phyloP scores from a whole-genome alignment of 73 alveolate species.

The Stentor coeruleus region DNA sequence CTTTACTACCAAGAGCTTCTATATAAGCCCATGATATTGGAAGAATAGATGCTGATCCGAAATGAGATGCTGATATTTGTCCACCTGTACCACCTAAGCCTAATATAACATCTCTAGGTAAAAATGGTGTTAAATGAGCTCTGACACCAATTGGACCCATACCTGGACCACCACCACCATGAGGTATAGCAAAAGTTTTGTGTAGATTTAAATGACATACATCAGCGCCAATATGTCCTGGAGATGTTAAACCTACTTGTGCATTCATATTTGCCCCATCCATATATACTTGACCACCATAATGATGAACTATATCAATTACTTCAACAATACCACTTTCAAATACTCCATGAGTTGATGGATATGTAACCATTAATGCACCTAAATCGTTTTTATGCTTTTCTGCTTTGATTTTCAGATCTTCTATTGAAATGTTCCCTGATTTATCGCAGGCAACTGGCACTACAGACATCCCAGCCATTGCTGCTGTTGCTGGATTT shows the following conservation, averaged over 20 bases:
- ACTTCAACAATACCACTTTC: slow-evolving; percentile 74
- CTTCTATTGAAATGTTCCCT: slow-evolving; percentile 45
- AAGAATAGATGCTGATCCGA: slow-evolving; percentile 69
- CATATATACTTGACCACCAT: slow-evolving; percentile 90
- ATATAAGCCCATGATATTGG: slow-evolving; percentile 50
- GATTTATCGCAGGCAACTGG: slow-evolving; percentile 51
- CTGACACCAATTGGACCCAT: slow-evolving; percentile 92
- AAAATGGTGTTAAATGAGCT: slow-evolving; percentile 61
- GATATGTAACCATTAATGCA: slow-evolving; percentile 88
- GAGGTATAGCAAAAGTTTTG: slow-evolving; percentile 93
- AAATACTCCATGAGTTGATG: slow-evolving; percentile 92
- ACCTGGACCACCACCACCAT: slow-evolving; percentile 99
- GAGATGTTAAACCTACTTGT: slow-evolving; percentile 84
- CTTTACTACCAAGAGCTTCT: slow-evolving; percentile 18
- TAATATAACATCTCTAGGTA: slow-evolving; percentile 52
- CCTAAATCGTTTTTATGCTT: slow-evolving; percentile 68
- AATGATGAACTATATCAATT: slow-evolving; percentile 54
- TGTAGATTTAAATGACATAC: slow-evolving; percentile 86
- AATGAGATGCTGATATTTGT: slow-evolving; percentile 66
- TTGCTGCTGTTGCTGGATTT: slow-evolving; percentile 91
- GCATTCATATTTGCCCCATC: slow-evolving; percentile 97
- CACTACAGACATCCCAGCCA: slow-evolving; percentile 70
- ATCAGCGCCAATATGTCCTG: slow-evolving; percentile 91
- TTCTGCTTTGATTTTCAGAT: slow-evolving; percentile 58
- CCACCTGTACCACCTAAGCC: slow-evolving; percentile 36